These are phyloP conservation scores for Hysterium pulicare DNA, from an alignment of 2,329 filamentous ascomycete species.

Conservation along the genomic window DNA sequence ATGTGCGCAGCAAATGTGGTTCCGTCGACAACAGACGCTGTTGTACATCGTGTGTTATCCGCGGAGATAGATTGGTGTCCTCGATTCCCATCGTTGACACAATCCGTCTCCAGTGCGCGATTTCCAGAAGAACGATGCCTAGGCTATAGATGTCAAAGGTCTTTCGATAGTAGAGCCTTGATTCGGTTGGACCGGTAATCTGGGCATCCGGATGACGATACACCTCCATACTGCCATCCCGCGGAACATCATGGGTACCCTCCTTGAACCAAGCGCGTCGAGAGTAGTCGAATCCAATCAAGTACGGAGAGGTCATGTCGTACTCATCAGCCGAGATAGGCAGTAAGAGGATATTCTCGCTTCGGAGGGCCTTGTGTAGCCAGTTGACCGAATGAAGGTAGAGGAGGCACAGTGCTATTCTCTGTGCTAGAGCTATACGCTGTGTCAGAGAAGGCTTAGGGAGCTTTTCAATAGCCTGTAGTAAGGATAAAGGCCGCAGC, in stretches of 20 bases:
- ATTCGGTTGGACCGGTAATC: conserved; percentile 22
- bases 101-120: conserved; percentile 52
- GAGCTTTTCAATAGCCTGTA: not conserved
- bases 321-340: conserved; percentile 39
- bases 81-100: conserved; percentile 44
- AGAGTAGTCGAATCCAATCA: conserved; percentile 57
- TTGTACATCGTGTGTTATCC: conserved; percentile 37
- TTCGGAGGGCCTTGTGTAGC: conserved; percentile 37
- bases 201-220: conserved; percentile 51
- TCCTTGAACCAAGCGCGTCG: conserved; percentile 51
- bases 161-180: conserved; percentile 49
- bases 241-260: conserved; percentile 48
- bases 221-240: conserved; percentile 46
- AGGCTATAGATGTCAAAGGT: conserved; percentile 53
- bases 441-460: not conserved
- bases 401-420: conserved; percentile 1
- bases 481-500: not conserved
- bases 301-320: conserved; percentile 51
- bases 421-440: not conserved
- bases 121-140: conserved; percentile 52
- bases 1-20: conserved; percentile 17
- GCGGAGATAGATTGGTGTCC: conserved; percentile 34
- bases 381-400: conserved; percentile 3
- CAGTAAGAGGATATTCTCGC: conserved; percentile 55
- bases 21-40: conserved; percentile 22